These are phyloP conservation scores for Paracamarosporium sp. DNA, from an alignment of 2,329 filamentous ascomycete species.

Conservation along the genomic window DNA sequence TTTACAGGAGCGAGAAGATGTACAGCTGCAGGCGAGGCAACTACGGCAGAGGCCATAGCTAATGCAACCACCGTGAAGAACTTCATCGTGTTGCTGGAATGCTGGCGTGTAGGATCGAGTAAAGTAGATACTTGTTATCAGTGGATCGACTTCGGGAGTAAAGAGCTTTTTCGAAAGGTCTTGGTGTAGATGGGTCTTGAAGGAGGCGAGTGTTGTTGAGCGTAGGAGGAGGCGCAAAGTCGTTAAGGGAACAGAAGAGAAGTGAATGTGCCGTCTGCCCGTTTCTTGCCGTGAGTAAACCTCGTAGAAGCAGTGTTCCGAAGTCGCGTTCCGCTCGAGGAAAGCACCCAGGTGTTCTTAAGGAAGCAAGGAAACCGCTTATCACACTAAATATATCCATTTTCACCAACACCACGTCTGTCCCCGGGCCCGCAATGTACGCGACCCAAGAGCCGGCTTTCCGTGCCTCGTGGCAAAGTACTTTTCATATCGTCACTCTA, in stretches of 20 bases:
- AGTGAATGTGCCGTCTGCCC: too few species aligned
- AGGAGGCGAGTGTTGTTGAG: background rate
- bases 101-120: background rate
- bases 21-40: slow-evolving; percentile 36
- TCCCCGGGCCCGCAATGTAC: background rate
- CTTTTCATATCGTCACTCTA: slow-evolving; percentile 7
- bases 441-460: slow-evolving; percentile 12
- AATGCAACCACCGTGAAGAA: slow-evolving; percentile 28
- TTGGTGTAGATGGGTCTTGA: background rate
- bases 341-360: slow-evolving; percentile 6
- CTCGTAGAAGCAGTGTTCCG: background rate
- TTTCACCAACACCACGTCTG: background rate
- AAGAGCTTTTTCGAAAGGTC: background rate
- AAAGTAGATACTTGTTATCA: background rate
- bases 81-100: slow-evolving; percentile 27
- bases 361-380: slow-evolving; percentile 9
- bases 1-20: background rate
- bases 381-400: slow-evolving; percentile 7
- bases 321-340: background rate
- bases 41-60: slow-evolving; percentile 20
- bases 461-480: slow-evolving; percentile 12
- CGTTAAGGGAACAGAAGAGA: too few species aligned
- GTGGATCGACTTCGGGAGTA: too few species aligned
- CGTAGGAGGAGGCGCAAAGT: too few species aligned
- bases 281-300: too few species aligned